Conservation (phyloP, 345 rosid species). For the Euclidium syriacum region DNA sequence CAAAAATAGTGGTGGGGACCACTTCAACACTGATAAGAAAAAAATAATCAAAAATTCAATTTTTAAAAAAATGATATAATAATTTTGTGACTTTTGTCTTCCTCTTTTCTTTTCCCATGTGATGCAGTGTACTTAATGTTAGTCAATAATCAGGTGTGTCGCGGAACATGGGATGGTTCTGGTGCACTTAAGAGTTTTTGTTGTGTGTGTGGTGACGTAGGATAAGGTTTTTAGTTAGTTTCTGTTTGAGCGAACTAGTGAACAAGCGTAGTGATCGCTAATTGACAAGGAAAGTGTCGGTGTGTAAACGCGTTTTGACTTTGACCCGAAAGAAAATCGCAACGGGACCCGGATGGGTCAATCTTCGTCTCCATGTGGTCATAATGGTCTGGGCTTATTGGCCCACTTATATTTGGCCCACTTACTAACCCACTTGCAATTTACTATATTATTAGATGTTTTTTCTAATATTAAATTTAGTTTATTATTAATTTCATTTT, state of each 20-base stretch:
- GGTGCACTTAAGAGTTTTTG: not conserved
- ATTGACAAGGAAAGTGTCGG: constrained; percentile 27
- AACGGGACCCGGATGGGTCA: constrained; percentile 13
- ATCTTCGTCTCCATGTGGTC: constrained; percentile 24
- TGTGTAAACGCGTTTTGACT: constrained; percentile 32
- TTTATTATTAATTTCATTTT: constrained; percentile 5
- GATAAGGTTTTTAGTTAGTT: not conserved
- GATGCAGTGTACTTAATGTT: constrained; percentile 22
- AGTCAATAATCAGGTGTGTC: constrained; percentile 13
- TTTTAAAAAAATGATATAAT: not conserved
- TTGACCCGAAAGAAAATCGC: constrained; percentile 10
- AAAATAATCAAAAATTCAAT: not conserved
- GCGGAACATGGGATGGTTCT: not conserved
- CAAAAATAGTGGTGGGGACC: constrained; percentile 32
- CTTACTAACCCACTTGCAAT: constrained; percentile 2
- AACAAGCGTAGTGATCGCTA: constrained; percentile 15
- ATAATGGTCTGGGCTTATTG: constrained; percentile 21
- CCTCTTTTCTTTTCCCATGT: constrained; percentile 22
- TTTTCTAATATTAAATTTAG: too few relatives aligned
- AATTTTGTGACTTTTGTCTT: constrained; percentile 14
- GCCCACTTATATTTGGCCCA: constrained; percentile 13
- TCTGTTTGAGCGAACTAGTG: constrained; percentile 12
- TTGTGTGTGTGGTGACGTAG: constrained; percentile 2
- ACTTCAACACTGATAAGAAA: constrained; percentile 6
- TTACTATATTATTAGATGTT: not conserved